Conservation (phyloP, 805 yeast species). For the Candida insectorum region DNA sequence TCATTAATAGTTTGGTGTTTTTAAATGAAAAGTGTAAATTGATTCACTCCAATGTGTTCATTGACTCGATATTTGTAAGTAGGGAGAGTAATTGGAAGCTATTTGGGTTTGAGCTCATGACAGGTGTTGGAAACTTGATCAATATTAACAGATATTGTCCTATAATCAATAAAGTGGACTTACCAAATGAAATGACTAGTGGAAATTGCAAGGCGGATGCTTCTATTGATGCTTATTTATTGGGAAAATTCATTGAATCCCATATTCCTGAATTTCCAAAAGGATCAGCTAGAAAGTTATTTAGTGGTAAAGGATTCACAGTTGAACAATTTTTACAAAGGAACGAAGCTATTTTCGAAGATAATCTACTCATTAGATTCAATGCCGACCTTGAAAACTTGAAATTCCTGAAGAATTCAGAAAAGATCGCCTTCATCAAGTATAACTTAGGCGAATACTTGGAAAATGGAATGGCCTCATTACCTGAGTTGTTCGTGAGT, state of each 20-base stretch:
- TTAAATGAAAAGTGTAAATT: slow-evolving; percentile 56
- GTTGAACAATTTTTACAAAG: slow-evolving; percentile 26
- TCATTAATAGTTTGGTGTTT: slow-evolving; percentile 53
- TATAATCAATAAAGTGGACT: slow-evolving; percentile 7
- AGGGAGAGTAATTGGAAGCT: slow-evolving; percentile 77
- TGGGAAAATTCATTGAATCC: slow-evolving; percentile 51
- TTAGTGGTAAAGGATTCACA: slow-evolving; percentile 34
- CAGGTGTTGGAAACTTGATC: slow-evolving; percentile 35
- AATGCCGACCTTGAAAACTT: slow-evolving; percentile 55
- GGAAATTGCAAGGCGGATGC: slow-evolving; percentile 30
- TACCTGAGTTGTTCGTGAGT: slow-evolving; percentile 55
- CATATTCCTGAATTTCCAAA: slow-evolving; percentile 5
- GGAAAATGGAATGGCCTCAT: slow-evolving; percentile 10
- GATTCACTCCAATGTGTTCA: slow-evolving; percentile 60
- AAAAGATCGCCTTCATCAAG: slow-evolving; percentile 46
- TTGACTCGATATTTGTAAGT: slow-evolving; percentile 59
- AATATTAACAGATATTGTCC: neutral
- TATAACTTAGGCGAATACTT: slow-evolving; percentile 24
- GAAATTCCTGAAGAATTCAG: slow-evolving; percentile 48
- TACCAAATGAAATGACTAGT: slow-evolving; percentile 48
- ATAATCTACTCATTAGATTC: slow-evolving; percentile 49
- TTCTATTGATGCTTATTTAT: slow-evolving; percentile 61
- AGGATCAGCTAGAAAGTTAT: slow-evolving; percentile 24
- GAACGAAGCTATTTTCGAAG: slow-evolving; percentile 18
- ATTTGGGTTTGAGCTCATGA: slow-evolving; percentile 73